phyloP scores from a whole-genome alignment of 1,139 yeast genomes.

The Suhomyces anneliseae region DNA sequence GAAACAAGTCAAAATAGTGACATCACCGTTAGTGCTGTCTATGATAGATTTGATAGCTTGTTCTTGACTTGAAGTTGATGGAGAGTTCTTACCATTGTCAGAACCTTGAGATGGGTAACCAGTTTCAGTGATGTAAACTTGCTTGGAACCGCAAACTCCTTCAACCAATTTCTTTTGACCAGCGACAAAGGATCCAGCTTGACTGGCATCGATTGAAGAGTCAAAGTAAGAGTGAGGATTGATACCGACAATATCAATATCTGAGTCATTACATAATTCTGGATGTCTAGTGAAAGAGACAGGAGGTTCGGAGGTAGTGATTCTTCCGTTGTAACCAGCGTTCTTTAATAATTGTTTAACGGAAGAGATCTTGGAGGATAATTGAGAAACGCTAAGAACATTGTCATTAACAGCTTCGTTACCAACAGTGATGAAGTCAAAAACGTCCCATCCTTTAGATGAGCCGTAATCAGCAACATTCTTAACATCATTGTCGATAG shows the following conservation, averaged over 20 bases:
- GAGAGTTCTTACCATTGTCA: constrained; percentile 71
- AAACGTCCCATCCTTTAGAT: constrained; percentile 63
- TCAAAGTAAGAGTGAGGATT: constrained; percentile 89
- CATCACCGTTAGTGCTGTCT: constrained; percentile 54
- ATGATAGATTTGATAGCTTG: constrained; percentile 60
- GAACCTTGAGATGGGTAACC: constrained; percentile 84
- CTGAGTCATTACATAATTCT: constrained; percentile 63
- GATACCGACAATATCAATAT: constrained; percentile 62
- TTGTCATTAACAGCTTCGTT: constrained; percentile 79
- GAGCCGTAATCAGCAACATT: constrained; percentile 55
- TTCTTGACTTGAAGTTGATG: constrained; percentile 66
- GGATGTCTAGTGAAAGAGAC: constrained; percentile 66
- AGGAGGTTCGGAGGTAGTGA: constrained; percentile 89
- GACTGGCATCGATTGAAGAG: constrained; percentile 53
- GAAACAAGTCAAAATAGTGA: constrained; percentile 72
- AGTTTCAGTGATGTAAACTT: constrained; percentile 70
- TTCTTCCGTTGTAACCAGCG: constrained; percentile 76
- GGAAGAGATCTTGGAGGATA: constrained; percentile 59
- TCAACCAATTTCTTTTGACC: constrained; percentile 59
- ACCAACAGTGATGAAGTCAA: constrained; percentile 76
- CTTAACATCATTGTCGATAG: constrained; percentile 60
- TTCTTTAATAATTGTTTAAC: constrained; percentile 56
- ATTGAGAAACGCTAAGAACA: constrained; percentile 56
- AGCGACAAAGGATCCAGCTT: constrained; percentile 72
- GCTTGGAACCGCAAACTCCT: constrained; percentile 51